Percentiles rank a stretch among this genome's conserved stretches.
phyloP scores from a whole-genome alignment of 768 basidiomycete genomes.

The Pleurotus pulmonarius region DNA sequence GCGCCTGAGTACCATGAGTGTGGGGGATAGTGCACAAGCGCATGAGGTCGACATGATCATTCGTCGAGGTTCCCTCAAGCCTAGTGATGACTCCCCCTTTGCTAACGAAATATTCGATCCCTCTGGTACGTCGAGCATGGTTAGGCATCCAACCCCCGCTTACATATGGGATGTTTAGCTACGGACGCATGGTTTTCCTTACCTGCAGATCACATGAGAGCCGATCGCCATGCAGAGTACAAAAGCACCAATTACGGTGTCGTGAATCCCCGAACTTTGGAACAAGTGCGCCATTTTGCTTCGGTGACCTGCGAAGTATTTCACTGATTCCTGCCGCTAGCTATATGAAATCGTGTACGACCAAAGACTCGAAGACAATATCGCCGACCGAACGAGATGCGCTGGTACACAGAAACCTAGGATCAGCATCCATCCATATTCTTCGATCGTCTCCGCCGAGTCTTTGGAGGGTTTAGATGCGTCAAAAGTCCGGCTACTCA shows the following conservation, averaged over 20 bases:
- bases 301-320: too few species aligned
- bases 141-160: too few species aligned
- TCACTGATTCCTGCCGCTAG: constrained; percentile 19
- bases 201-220: constrained; percentile 29
- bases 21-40: constrained; percentile 26
- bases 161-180: constrained; percentile 19
- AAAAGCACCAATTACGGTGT: constrained; percentile 51
- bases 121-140: constrained; percentile 24
- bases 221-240: constrained; percentile 37
- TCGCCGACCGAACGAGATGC: constrained; percentile 28
- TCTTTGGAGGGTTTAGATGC: constrained; percentile 4
- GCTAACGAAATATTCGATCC: constrained; percentile 56
- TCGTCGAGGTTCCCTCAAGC: constrained; percentile 45
- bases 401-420: constrained; percentile 17
- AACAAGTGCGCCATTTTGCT: constrained; percentile 23
- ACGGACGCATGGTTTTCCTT: constrained; percentile 37
- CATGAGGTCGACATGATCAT: constrained; percentile 49
- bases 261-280: constrained; percentile 45
- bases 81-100: constrained; percentile 51
- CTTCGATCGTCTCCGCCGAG: constrained; percentile 29
- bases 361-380: constrained; percentile 41
- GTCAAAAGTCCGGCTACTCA: constrained; percentile 18
- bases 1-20: constrained; percentile 27
- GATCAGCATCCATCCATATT: constrained; percentile 35
- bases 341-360: constrained; percentile 48